Evolutionary conservation across 768 basidiomycete genomes (phyloP).

Genomic region (Daedaleopsis nitida): DNA sequence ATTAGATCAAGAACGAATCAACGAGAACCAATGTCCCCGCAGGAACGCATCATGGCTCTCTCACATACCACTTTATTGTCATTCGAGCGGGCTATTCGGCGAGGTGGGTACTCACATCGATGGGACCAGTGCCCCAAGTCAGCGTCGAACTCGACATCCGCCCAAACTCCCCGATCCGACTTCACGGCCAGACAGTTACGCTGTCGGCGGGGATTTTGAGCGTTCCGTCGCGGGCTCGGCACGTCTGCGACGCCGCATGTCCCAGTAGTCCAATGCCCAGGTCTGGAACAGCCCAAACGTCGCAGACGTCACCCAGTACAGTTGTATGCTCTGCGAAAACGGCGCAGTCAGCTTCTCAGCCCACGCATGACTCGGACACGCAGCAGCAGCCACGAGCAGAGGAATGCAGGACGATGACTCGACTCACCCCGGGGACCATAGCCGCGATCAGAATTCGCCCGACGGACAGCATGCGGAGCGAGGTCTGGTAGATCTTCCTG

Average conservation of each 20-base stretch:
- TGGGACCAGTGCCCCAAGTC: neutral
- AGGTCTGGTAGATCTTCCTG: slow-evolving; percentile 53
- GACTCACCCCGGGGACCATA: slow-evolving; percentile 70
- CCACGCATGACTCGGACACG: neutral
- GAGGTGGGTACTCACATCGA: neutral
- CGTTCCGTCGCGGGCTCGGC: neutral
- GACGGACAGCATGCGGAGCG: slow-evolving; percentile 59
- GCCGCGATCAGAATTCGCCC: slow-evolving; percentile 67
- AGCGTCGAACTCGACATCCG: neutral
- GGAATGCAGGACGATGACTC: neutral
- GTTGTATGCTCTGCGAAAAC: slow-evolving; percentile 55
- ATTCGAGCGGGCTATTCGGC: slow-evolving; percentile 36
- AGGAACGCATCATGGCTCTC: slow-evolving; percentile 51
- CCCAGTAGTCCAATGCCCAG: slow-evolving; percentile 71
- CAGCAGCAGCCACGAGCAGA: neutral
- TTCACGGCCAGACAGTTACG: neutral
- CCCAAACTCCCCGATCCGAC: neutral
- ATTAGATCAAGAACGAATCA: slow-evolving; percentile 91
- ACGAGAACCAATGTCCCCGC: slow-evolving; percentile 44
- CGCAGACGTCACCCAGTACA: slow-evolving; percentile 83
- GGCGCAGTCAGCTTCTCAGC: neutral
- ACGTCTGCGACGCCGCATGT: slow-evolving; percentile 38
- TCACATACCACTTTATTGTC: slow-evolving; percentile 79
- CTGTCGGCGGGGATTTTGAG: slow-evolving; percentile 4
- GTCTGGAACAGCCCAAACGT: slow-evolving; percentile 73